These are phyloP conservation scores for Ophiostoma quercus DNA, from an alignment of 2,329 filamentous ascomycete genomes.

Conservation along the genomic window DNA sequence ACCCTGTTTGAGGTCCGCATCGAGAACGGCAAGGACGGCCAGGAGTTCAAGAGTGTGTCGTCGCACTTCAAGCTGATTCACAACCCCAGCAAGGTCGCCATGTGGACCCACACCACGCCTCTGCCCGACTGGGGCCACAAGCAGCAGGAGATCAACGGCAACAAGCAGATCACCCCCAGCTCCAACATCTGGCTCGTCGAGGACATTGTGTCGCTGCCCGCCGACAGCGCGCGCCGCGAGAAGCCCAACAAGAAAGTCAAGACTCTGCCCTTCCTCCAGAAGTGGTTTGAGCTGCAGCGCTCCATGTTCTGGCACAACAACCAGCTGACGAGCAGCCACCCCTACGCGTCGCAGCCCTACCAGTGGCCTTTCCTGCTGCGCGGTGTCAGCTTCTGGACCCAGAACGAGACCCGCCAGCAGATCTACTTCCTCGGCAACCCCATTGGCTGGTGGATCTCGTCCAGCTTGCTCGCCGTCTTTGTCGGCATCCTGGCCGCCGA, in stretches of 20 bases:
- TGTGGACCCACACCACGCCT: constrained; percentile 96
- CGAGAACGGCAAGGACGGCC: constrained; percentile 72
- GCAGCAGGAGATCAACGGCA: constrained; percentile 98
- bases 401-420: constrained; percentile 88
- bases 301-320: constrained; percentile 99
- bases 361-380: constrained; percentile 97
- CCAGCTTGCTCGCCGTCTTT: constrained; percentile 87
- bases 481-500: constrained; percentile 87
- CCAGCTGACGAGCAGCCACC: constrained; percentile 92
- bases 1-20: constrained; percentile 90
- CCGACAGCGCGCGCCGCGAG: constrained; percentile 65
- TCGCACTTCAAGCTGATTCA: constrained; percentile 96
- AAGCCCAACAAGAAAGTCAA: constrained; percentile 77
- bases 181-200: constrained; percentile 96
- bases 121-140: constrained; percentile 97
- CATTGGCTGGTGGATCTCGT: constrained; percentile 93
- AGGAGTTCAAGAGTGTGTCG: constrained; percentile 85
- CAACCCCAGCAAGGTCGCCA: constrained; percentile 88
- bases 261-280: constrained; percentile 78
- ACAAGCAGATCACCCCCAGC: constrained; percentile 85
- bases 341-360: constrained; percentile 89
- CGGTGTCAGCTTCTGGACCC: constrained; percentile 98
- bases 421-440: constrained; percentile 99
- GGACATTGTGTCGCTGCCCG: constrained; percentile 73
- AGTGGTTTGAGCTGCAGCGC: constrained; percentile 93